Conservation (phyloP, 1,284 basidiomycete genomes). For the Lentinula novae-zelandiae region DNA sequence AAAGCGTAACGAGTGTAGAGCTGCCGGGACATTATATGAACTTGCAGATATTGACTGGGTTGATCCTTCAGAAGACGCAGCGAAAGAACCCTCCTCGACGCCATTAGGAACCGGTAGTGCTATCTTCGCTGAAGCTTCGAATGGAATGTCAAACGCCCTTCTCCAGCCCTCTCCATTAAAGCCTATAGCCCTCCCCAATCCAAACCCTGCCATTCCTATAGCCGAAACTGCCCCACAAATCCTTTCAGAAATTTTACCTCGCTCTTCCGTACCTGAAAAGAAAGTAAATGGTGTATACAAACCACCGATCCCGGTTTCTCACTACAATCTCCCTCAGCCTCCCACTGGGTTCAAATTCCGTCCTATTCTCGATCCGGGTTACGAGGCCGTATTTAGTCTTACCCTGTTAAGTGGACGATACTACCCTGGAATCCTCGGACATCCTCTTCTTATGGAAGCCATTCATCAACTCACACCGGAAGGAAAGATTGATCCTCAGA, state of each 20-base stretch:
- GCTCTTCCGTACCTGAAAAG: slow-evolving; percentile 10
- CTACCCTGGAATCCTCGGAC: slow-evolving; percentile 62
- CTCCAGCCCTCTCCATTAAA: slow-evolving; percentile 28
- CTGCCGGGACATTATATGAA: slow-evolving; percentile 68
- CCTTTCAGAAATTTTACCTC: neutral
- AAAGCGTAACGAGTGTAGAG: slow-evolving; percentile 54
- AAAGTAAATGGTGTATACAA: neutral
- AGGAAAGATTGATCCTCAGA: slow-evolving; percentile 28
- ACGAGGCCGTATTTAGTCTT: slow-evolving; percentile 63
- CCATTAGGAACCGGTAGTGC: slow-evolving; percentile 3
- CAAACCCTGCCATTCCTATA: slow-evolving; percentile 23
- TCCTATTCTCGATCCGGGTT: slow-evolving; percentile 56
- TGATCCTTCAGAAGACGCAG: slow-evolving; percentile 25
- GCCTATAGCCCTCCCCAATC: slow-evolving; percentile 26
- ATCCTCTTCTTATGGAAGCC: slow-evolving; percentile 46
- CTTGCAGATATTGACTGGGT: slow-evolving; percentile 70
- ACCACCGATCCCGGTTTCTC: neutral
- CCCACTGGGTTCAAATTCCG: slow-evolving; percentile 66
- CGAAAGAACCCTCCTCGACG: neutral
- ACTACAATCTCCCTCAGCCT: slow-evolving; percentile 21
- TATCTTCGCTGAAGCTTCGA: neutral
- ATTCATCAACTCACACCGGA: slow-evolving; percentile 22
- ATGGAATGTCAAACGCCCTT: slow-evolving; percentile 18
- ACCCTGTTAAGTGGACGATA: slow-evolving; percentile 70
- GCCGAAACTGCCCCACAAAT: slow-evolving; percentile 9